Percentiles rank a stretch among this genome's conserved stretches.
Conservation (phyloP, 2,329 filamentous ascomycete species). For the Ophiostoma perfectum region DNA sequence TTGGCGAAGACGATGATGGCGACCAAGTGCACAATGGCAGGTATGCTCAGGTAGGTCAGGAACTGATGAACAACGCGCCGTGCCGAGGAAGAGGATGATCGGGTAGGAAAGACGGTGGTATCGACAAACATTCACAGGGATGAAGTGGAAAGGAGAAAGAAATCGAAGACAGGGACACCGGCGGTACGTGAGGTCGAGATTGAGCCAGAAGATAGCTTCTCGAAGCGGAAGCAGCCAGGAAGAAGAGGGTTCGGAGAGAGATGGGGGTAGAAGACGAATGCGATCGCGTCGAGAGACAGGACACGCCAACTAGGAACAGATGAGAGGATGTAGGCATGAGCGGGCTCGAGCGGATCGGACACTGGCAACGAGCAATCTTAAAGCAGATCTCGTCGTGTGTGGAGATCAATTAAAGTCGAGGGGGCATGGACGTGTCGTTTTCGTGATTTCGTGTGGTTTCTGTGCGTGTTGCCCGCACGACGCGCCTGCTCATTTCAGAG, state of each 20-base stretch:
- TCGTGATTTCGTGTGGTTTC: conserved; percentile 28
- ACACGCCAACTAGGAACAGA: neutral
- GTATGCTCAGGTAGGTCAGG: no score
- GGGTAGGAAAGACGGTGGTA: neutral
- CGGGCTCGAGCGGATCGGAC: conserved; percentile 1
- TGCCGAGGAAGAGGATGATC: neutral
- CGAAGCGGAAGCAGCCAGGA: neutral
- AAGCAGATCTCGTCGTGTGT: conserved; percentile 2
- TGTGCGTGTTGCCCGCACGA: conserved; percentile 22
- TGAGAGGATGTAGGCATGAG: neutral
- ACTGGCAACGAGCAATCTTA: neutral
- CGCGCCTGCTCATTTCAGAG: conserved; percentile 24
- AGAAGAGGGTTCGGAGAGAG: neutral
- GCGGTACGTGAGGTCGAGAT: neutral
- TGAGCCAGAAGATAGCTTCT: neutral
- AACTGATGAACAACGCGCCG: neutral
- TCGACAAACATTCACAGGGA: neutral
- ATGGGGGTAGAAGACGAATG: neutral
- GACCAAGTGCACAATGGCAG: neutral
- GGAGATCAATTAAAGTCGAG: conserved; percentile 29
- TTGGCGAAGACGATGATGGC: neutral
- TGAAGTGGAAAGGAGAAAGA: neutral
- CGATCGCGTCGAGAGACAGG: neutral
- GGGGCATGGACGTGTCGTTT: conserved; percentile 28
- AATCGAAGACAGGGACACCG: neutral